Percentiles rank a stretch among this genome's conserved stretches.
Evolutionary conservation across 129 eudicot genomes (phyloP).

Genomic region (Tagetes patula): DNA sequence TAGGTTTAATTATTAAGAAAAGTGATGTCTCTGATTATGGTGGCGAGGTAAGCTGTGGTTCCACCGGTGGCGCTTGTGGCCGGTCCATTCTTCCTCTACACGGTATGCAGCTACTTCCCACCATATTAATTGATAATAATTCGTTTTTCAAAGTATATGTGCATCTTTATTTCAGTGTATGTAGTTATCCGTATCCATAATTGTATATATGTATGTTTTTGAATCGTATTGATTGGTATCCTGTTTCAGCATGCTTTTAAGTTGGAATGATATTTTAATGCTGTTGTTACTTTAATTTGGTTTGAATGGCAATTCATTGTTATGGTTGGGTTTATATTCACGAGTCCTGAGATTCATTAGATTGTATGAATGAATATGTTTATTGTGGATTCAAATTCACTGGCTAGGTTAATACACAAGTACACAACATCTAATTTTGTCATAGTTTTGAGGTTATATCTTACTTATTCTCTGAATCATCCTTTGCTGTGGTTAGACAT

Average conservation of each 20-base stretch:
- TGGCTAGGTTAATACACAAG: background rate
- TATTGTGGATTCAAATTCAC: background rate
- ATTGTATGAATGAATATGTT: background rate
- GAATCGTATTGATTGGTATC: background rate
- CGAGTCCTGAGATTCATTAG: background rate
- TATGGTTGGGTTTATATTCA: background rate
- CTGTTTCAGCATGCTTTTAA: background rate
- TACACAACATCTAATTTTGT: background rate
- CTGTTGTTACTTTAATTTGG: background rate
- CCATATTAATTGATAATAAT: constrained; percentile 31
- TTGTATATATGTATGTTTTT: background rate
- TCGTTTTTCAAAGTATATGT: constrained; percentile 17
- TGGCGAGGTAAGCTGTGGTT: constrained; percentile 46
- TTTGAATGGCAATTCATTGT: constrained; percentile 11
- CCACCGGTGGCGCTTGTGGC: constrained; percentile 63
- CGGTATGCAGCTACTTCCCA: constrained; percentile 35
- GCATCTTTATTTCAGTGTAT: background rate
- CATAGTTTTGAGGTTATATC: background rate
- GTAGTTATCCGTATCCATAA: background rate
- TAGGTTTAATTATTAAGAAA: constrained; percentile 17
- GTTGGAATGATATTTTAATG: background rate
- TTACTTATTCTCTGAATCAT: background rate
- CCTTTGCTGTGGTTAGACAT: background rate
- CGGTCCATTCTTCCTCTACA: constrained; percentile 48
- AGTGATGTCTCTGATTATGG: constrained; percentile 26